phyloP scores from a whole-genome alignment of 306 rosid genomes.

The Inga laurina region DNA sequence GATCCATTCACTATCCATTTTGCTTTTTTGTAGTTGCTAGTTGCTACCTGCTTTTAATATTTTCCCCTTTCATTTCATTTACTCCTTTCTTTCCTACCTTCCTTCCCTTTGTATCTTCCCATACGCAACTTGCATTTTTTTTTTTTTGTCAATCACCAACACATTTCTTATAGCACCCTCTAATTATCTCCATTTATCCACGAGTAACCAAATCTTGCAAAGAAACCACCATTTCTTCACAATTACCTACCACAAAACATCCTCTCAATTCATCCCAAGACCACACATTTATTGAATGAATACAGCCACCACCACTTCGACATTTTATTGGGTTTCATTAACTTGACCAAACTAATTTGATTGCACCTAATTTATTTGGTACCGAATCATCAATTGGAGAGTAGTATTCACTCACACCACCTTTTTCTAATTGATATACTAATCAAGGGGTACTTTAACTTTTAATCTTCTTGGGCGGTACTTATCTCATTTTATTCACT shows the following conservation, averaged over 20 bases:
- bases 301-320: background rate
- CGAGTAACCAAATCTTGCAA: background rate
- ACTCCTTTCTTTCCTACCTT: conserved; percentile 26
- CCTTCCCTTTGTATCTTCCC: background rate
- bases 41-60: conserved; percentile 36
- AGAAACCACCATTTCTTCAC: background rate
- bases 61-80: background rate
- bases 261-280: conserved; percentile 22
- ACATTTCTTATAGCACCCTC: background rate
- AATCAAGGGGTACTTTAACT: background rate
- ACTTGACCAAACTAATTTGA: conserved; percentile 13
- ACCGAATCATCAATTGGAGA: background rate
- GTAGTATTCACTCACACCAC: background rate
- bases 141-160: background rate
- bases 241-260: conserved; percentile 28
- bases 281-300: background rate
- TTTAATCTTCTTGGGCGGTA: background rate
- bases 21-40: conserved; percentile 2
- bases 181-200: background rate
- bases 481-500: background rate
- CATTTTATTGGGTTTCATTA: conserved; percentile 14
- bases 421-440: background rate
- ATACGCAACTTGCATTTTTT: conserved; percentile 28
- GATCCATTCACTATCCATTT: conserved; percentile 45
- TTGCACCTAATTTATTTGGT: background rate